Percentiles rank a stretch among this genome's conserved stretches.
Evolutionary conservation across 2,329 filamentous ascomycete species (phyloP).

Genomic region (Aspergillus chevalieri): DNA sequence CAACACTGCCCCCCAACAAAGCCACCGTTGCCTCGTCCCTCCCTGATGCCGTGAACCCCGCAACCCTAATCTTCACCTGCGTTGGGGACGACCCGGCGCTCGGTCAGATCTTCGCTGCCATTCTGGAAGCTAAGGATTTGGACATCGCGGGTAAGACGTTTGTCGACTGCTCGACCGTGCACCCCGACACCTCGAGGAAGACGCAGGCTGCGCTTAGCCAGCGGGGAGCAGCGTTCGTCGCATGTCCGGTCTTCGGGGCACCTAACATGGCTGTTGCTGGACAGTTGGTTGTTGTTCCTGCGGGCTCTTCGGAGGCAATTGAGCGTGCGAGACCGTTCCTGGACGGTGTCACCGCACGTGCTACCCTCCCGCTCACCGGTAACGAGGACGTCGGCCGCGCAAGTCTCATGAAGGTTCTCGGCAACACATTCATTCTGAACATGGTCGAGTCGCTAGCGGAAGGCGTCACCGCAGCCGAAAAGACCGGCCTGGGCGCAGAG

Average conservation of each 20-base stretch:
- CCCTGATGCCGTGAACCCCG: constrained; percentile 57
- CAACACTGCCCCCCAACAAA: constrained; percentile 55
- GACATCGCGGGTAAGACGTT: constrained; percentile 67
- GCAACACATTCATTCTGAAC: constrained; percentile 79
- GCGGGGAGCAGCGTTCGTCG: constrained; percentile 67
- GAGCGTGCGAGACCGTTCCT: constrained; percentile 64
- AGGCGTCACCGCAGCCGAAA: constrained; percentile 72
- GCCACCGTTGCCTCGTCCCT: constrained; percentile 60
- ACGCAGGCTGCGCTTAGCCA: constrained; percentile 53
- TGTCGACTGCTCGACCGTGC: constrained; percentile 81
- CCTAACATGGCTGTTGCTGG: constrained; percentile 52
- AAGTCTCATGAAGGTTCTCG: constrained; percentile 70
- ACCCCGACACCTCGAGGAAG: constrained; percentile 70
- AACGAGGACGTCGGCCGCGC: constrained; percentile 65
- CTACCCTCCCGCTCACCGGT: constrained; percentile 60
- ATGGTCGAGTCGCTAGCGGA: constrained; percentile 76
- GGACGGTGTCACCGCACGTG: constrained; percentile 63
- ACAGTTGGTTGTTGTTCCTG: constrained; percentile 65
- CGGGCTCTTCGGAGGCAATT: constrained; percentile 57
- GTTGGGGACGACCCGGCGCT: constrained; percentile 73
- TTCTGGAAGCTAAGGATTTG: constrained; percentile 41
- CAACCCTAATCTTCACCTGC: constrained; percentile 77
- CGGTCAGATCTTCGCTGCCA: constrained; percentile 52
- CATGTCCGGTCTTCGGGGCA: constrained; percentile 52
- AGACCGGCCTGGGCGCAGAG: constrained; percentile 65